Conservation (phyloP, 331 rosid species). For the Dryas integrifolia region DNA sequence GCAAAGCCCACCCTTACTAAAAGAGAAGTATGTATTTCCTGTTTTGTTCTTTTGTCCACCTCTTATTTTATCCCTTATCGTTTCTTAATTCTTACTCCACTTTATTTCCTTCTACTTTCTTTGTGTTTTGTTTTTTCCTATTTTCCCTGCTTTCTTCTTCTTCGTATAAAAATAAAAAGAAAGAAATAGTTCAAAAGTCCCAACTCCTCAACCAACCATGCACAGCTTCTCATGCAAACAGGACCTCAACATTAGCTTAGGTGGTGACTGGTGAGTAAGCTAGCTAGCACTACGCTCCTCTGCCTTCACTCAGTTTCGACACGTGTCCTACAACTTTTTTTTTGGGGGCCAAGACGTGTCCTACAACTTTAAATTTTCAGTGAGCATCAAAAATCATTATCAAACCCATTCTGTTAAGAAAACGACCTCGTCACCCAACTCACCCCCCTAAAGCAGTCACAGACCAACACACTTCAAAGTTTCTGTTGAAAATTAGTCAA, state of each 20-base stretch:
- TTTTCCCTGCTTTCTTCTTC: too few relatives aligned
- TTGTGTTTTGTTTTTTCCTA: too few relatives aligned
- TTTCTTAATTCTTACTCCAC: too few relatives aligned
- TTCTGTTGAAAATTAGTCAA: background rate
- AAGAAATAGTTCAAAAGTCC: background rate
- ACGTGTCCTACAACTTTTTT: background rate
- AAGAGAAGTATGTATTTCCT: too few relatives aligned
- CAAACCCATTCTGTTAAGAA: conserved; percentile 8
- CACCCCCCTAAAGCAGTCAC: background rate
- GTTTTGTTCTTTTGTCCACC: too few relatives aligned
- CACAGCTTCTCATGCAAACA: conserved; percentile 2
- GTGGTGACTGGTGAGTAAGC: background rate
- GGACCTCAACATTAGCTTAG: background rate
- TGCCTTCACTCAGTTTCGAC: background rate
- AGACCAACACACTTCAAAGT: background rate
- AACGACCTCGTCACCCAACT: background rate
- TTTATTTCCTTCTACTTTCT: too few relatives aligned
- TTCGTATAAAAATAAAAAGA: too few relatives aligned
- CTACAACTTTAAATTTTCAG: background rate
- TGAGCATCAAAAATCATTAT: background rate
- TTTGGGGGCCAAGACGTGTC: too few relatives aligned
- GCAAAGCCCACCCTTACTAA: too few relatives aligned
- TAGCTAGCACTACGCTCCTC: background rate
- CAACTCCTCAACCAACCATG: background rate
- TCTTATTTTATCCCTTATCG: too few relatives aligned